phyloP scores from a whole-genome alignment of 2,329 filamentous ascomycete genomes.

The Diplodia intermedia region DNA sequence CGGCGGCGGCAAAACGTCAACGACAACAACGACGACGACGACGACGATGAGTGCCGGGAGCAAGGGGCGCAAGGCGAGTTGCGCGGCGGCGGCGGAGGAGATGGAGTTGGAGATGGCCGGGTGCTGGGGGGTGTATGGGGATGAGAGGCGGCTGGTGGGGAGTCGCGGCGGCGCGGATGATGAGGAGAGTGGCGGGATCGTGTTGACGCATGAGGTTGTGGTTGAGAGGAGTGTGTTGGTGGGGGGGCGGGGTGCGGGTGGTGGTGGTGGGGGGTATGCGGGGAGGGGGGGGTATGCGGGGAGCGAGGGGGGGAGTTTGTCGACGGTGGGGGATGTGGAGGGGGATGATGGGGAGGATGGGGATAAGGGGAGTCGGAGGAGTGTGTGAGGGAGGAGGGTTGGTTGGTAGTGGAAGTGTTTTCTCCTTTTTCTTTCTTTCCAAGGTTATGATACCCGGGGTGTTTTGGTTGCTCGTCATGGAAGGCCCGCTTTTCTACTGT shows the following conservation, averaged over 20 bases:
- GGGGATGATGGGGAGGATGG: not conserved
- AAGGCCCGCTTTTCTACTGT: not conserved
- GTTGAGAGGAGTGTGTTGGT: conserved; percentile 1
- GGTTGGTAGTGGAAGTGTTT: not conserved
- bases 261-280: not conserved
- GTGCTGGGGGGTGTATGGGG: not conserved
- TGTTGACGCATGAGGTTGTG: conserved; percentile 9
- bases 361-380: not conserved
- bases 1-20: too few relatives aligned
- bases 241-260: too few relatives aligned
- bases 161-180: too few relatives aligned
- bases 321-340: not conserved
- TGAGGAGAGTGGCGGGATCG: not conserved
- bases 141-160: conserved; percentile 1
- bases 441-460: conserved; percentile 11
- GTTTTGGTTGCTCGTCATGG: not conserved
- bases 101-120: not conserved
- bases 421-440: not conserved
- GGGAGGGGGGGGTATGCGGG: not conserved
- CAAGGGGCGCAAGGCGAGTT: not conserved
- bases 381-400: not conserved
- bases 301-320: not conserved
- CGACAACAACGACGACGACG: too few relatives aligned
- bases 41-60: too few relatives aligned
- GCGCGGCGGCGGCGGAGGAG: not conserved